Percentiles rank a stretch among this genome's conserved stretches.
Evolutionary conservation across 306 rosid species (phyloP).

Genomic region (Delonix regia): DNA sequence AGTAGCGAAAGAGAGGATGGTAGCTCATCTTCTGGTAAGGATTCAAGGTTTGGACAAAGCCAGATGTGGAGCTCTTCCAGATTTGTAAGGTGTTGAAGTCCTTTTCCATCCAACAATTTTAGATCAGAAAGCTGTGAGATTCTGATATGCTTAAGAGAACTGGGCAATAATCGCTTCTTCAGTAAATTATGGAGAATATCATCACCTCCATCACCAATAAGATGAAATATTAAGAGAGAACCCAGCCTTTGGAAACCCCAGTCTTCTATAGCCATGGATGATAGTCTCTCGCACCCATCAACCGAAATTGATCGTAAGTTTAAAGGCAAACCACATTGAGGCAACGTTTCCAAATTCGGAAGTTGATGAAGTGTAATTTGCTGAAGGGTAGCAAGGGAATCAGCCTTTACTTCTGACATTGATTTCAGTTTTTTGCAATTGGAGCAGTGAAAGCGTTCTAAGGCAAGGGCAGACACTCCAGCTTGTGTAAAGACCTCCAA

Average conservation of each 20-base stretch:
- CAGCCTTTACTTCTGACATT: not conserved
- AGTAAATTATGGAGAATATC: not conserved
- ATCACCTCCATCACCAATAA: not conserved
- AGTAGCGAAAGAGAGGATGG: not conserved
- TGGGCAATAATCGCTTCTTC: not conserved
- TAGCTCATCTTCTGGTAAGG: not conserved
- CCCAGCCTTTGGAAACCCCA: not conserved
- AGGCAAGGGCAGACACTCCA: not conserved
- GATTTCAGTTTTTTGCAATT: not conserved
- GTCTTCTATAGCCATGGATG: not conserved
- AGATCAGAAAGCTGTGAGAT: accelerated
- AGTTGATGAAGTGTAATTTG: not conserved
- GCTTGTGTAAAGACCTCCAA: not conserved
- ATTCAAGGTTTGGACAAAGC: not conserved
- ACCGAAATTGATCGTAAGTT: not conserved
- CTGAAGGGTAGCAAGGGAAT: not conserved
- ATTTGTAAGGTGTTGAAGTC: not conserved
- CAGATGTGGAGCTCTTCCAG: not conserved
- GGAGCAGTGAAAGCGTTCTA: not conserved
- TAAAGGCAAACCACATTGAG: not conserved
- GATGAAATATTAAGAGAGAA: not conserved
- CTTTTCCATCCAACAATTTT: not conserved
- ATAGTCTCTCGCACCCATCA: not conserved
- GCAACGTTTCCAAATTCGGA: not conserved
- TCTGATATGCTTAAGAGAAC: accelerated